Conservation (phyloP, 495 filamentous ascomycete species). For the Hyphodiscus hymeniophilus region DNA sequence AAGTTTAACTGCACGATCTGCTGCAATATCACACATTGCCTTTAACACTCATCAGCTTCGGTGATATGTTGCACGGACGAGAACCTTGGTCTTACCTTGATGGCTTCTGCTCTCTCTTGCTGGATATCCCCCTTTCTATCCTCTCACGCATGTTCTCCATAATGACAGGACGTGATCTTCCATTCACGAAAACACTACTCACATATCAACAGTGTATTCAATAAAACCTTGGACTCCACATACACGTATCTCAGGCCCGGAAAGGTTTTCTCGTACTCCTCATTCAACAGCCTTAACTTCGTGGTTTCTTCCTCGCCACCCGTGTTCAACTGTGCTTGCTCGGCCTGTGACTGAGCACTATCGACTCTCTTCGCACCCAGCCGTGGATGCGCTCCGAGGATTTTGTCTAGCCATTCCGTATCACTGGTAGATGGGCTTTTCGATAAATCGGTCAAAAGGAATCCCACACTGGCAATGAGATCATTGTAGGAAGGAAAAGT, state of each 20-base stretch:
- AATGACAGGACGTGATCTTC: constrained; percentile 59
- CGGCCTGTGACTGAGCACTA: constrained; percentile 64
- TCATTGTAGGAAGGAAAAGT: constrained; percentile 53
- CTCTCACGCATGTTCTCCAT: constrained; percentile 79
- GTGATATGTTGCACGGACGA: constrained; percentile 3
- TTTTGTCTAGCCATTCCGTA: constrained; percentile 51
- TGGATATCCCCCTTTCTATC: constrained; percentile 60
- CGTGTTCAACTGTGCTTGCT: constrained; percentile 67
- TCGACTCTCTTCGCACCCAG: constrained; percentile 73
- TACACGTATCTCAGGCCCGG: constrained; percentile 84
- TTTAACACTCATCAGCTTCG: constrained; percentile 18
- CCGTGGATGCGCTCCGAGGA: constrained; percentile 82
- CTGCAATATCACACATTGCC: constrained; percentile 45
- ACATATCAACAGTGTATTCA: constrained; percentile 8
- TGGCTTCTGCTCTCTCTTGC: constrained; percentile 63
- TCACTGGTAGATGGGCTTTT: constrained; percentile 45
- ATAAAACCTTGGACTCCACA: constrained; percentile 22
- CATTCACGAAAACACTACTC: constrained; percentile 77
- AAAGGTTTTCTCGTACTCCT: constrained; percentile 73
- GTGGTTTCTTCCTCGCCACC: constrained; percentile 44
- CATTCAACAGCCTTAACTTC: constrained; percentile 58
- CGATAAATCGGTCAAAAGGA: constrained; percentile 44
- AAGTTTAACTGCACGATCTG: constrained; percentile 36
- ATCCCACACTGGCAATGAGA: constrained; percentile 50
- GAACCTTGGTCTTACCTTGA: too few relatives aligned